Conservation (phyloP, 2,329 filamentous ascomycete genomes). For the Claviceps sp. region DNA sequence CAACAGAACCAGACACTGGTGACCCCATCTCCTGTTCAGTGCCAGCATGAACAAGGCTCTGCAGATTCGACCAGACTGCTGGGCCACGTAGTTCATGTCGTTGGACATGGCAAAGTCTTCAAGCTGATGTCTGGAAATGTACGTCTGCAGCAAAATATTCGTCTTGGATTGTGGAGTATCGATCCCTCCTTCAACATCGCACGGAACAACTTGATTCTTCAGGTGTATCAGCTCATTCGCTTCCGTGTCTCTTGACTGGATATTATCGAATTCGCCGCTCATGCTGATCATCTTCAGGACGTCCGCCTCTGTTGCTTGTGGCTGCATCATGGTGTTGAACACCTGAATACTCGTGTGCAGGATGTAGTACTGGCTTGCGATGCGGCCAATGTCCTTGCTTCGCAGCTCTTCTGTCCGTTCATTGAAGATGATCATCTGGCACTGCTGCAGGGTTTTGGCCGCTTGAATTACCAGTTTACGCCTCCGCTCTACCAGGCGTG, state of each 20-base stretch:
- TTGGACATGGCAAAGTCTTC: constrained; percentile 92
- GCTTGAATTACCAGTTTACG: constrained; percentile 80
- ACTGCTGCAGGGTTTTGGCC: constrained; percentile 73
- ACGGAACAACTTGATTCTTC: constrained; percentile 56
- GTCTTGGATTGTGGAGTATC: constrained; percentile 77
- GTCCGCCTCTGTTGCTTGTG: constrained; percentile 76
- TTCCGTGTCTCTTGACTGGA: constrained; percentile 83
- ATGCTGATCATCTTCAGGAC: constrained; percentile 92
- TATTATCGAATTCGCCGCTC: constrained; percentile 96
- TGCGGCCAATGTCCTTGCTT: constrained; percentile 88
- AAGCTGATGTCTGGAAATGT: constrained; percentile 75
- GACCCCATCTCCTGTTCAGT: constrained; percentile 86
- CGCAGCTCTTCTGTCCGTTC: constrained; percentile 85
- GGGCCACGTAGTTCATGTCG: constrained; percentile 86
- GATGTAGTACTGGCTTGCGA: constrained; percentile 95
- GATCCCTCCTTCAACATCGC: constrained; percentile 61
- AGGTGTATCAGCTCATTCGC: constrained; percentile 72
- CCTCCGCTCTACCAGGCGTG: constrained; percentile 71
- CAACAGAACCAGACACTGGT: constrained; percentile 82
- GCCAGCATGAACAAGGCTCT: constrained; percentile 95
- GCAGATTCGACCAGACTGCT: constrained; percentile 90
- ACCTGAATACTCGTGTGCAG: constrained; percentile 86
- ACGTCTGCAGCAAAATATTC: constrained; percentile 86
- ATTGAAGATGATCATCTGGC: constrained; percentile 99
- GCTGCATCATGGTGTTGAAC: constrained; percentile 90